Conservation (phyloP, 2,329 filamentous ascomycete species). For the Hymenoscyphus infarciens region DNA sequence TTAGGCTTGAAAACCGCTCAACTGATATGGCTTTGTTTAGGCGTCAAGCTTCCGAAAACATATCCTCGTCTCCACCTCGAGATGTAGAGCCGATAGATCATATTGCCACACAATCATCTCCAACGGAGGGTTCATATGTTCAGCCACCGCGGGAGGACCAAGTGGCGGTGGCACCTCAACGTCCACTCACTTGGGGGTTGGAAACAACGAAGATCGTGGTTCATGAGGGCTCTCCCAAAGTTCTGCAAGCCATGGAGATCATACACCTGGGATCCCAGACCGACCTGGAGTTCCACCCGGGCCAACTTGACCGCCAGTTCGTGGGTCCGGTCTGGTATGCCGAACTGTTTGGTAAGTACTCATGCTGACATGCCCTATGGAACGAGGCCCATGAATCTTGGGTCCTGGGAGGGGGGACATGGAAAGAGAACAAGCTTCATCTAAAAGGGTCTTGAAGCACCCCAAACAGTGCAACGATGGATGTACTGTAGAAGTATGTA, state of each 20-base stretch:
- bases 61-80: constrained; percentile 4
- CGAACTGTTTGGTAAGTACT: constrained; percentile 24
- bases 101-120: neutral
- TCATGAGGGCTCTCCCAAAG: constrained; percentile 31
- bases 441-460: constrained; percentile 23
- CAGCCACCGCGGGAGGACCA: constrained; percentile 17
- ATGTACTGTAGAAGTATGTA: no score
- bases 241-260: constrained; percentile 37
- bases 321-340: constrained; percentile 23
- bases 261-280: constrained; percentile 30
- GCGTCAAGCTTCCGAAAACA: constrained; percentile 23
- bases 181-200: constrained; percentile 20
- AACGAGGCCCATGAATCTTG: constrained; percentile 12
- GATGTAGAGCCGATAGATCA: neutral
- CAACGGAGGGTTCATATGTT: constrained; percentile 8
- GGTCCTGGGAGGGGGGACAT: neutral
- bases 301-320: constrained; percentile 36
- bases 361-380: constrained; percentile 23
- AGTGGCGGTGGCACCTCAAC: constrained; percentile 26
- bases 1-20: constrained; percentile 26
- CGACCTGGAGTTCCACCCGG: constrained; percentile 23
- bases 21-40: constrained; percentile 29
- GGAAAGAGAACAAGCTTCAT: constrained; percentile 22
- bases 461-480: constrained; percentile 22
- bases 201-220: constrained; percentile 34